These are phyloP conservation scores for Neofusicoccum sp. DNA, from an alignment of 2,329 filamentous ascomycete species.

Conservation along the genomic window DNA sequence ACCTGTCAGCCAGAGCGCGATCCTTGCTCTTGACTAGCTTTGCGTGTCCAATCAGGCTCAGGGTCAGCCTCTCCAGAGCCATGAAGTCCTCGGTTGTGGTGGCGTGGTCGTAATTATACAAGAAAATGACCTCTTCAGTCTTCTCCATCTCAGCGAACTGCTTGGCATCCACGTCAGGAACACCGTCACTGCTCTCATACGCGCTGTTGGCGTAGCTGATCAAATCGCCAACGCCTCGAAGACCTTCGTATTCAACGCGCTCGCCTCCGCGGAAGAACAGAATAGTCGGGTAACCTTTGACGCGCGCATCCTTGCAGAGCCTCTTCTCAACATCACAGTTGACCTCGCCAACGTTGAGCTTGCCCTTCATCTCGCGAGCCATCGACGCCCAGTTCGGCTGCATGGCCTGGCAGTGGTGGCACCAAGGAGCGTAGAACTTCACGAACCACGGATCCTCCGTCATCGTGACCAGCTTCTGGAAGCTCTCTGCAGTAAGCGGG, in stretches of 20 bases:
- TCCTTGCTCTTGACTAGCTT: conserved; percentile 91
- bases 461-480: conserved; percentile 80
- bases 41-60: conserved; percentile 86
- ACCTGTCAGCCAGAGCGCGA: conserved; percentile 70
- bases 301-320: conserved; percentile 86
- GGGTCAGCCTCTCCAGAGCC: conserved; percentile 79
- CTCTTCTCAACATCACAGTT: conserved; percentile 85
- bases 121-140: conserved; percentile 91
- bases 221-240: conserved; percentile 88
- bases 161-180: conserved; percentile 75
- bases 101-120: conserved; percentile 97
- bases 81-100: conserved; percentile 89
- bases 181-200: conserved; percentile 70
- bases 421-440: conserved; percentile 99
- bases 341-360: conserved; percentile 90
- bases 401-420: conserved; percentile 90
- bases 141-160: conserved; percentile 80
- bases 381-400: conserved; percentile 87
- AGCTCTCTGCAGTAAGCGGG: conserved; percentile 76
- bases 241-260: conserved; percentile 86
- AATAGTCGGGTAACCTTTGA: conserved; percentile 82
- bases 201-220: conserved; percentile 84
- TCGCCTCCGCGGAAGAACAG: conserved; percentile 91
- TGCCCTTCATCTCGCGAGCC: conserved; percentile 85
- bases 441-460: conserved; percentile 95